Evolutionary conservation across 306 rosid genomes (phyloP).

Genomic region (Fragaria nilgerrensis): DNA sequence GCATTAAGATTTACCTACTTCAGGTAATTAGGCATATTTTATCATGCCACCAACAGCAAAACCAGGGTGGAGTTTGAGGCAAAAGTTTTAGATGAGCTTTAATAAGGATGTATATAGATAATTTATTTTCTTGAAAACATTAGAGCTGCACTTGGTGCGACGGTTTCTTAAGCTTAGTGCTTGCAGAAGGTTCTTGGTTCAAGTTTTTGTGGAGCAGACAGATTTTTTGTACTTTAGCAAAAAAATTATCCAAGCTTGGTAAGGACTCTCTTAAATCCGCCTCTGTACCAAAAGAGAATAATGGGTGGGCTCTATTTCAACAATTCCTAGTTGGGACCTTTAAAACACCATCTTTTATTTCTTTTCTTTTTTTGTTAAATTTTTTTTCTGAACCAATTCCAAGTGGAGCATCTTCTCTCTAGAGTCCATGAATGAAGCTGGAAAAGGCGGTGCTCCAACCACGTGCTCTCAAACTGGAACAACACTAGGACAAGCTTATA

Average conservation of each 20-base stretch:
- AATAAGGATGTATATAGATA: not conserved
- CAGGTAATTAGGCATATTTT: not conserved
- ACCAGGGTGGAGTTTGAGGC: not conserved
- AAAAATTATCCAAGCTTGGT: not conserved
- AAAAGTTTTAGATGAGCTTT: not conserved
- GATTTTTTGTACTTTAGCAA: not conserved
- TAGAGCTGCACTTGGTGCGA: not conserved
- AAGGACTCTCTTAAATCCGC: not conserved
- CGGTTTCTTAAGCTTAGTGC: not conserved
- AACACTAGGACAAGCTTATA: not conserved
- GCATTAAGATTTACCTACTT: not conserved
- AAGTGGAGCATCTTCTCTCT: not conserved
- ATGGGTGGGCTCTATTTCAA: not conserved
- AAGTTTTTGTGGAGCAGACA: not conserved
- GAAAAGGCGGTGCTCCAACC: not conserved
- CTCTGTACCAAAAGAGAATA: not conserved
- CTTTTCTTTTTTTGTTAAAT: too few relatives aligned
- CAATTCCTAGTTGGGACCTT: not conserved
- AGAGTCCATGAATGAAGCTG: not conserved
- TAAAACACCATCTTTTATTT: not conserved
- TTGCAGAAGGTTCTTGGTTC: not conserved
- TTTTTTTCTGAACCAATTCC: not conserved
- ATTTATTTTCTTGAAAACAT: not conserved
- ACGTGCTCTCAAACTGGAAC: not conserved
- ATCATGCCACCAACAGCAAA: not conserved